Conservation (phyloP, 192 early-diverging fungal species). For the Rhizoclosmatium globosum region DNA sequence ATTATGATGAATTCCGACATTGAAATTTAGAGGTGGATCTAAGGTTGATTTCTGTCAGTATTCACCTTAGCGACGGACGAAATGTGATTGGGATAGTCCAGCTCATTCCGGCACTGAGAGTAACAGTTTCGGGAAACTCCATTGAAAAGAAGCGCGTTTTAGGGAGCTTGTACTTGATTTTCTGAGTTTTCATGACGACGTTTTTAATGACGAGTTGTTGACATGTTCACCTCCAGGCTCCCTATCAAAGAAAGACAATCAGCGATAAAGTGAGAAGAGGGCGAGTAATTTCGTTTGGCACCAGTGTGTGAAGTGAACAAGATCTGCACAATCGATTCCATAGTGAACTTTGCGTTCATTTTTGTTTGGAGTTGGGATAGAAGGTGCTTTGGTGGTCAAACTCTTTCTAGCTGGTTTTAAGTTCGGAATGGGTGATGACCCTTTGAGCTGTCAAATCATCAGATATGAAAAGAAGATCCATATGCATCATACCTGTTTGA, state of each 20-base stretch:
- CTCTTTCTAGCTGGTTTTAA: not conserved
- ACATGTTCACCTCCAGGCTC: constrained; percentile 67
- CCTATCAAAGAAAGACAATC: constrained; percentile 33
- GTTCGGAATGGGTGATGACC: not conserved
- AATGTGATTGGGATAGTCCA: constrained; percentile 67
- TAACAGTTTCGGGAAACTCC: constrained; percentile 67
- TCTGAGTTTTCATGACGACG: constrained; percentile 70
- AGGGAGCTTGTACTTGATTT: constrained; percentile 68
- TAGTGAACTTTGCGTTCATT: constrained; percentile 49
- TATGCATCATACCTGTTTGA: not conserved
- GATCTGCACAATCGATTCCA: constrained; percentile 62
- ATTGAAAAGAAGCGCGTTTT: constrained; percentile 65
- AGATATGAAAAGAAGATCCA: not conserved
- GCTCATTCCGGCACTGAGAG: constrained; percentile 66
- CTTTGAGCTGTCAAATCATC: not conserved
- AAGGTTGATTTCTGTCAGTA: not conserved
- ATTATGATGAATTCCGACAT: not conserved
- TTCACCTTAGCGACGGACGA: constrained; percentile 65
- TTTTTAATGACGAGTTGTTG: constrained; percentile 61
- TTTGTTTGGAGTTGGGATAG: constrained; percentile 47
- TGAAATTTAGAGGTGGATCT: not conserved
- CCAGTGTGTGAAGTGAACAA: constrained; percentile 64
- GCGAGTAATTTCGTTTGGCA: not conserved
- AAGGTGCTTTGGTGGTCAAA: not conserved
- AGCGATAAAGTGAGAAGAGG: not conserved